These are phyloP conservation scores for Nakazawaea siamensis DNA, from an alignment of 805 yeast genomes.

Conservation along the genomic window DNA sequence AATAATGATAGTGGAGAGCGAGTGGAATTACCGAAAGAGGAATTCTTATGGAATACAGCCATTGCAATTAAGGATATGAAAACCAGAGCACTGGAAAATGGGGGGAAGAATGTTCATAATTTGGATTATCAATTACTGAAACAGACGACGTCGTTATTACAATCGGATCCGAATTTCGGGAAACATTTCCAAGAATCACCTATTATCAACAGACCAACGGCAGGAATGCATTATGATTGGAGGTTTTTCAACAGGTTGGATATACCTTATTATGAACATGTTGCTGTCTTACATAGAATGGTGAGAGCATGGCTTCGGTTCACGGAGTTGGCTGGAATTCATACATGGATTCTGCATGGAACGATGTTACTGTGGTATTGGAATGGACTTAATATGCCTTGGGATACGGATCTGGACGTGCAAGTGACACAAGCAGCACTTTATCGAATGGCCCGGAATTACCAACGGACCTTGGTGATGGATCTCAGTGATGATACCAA, in stretches of 20 bases:
- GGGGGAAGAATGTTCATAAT: slow-evolving; percentile 5
- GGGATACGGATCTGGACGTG: slow-evolving; percentile 64
- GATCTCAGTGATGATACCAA: slow-evolving; percentile 26
- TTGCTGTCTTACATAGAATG: slow-evolving; percentile 34
- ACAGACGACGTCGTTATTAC: slow-evolving; percentile 12
- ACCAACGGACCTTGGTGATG: slow-evolving; percentile 39
- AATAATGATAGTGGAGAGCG: slow-evolving; percentile 10
- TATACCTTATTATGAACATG: slow-evolving; percentile 30
- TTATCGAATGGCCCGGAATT: slow-evolving; percentile 34
- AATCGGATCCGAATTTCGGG: slow-evolving; percentile 7
- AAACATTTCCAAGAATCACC: slow-evolving; percentile 32
- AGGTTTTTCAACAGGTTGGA: slow-evolving; percentile 41
- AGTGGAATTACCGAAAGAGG: slow-evolving; percentile 13
- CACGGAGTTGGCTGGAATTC: slow-evolving; percentile 32
- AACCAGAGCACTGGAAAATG: background rate
- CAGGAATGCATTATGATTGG: slow-evolving; percentile 42
- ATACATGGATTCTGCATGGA: slow-evolving; percentile 63
- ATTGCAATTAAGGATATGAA: slow-evolving; percentile 13
- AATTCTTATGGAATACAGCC: slow-evolving; percentile 20
- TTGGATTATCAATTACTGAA: slow-evolving; percentile 16
- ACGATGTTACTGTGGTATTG: slow-evolving; percentile 56
- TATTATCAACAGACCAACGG: slow-evolving; percentile 10
- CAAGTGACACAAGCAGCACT: slow-evolving; percentile 48
- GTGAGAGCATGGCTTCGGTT: slow-evolving; percentile 46
- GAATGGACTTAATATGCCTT: slow-evolving; percentile 54